Conservation (phyloP, 2,329 filamentous ascomycete species). For the Fusarium abutilonis region DNA sequence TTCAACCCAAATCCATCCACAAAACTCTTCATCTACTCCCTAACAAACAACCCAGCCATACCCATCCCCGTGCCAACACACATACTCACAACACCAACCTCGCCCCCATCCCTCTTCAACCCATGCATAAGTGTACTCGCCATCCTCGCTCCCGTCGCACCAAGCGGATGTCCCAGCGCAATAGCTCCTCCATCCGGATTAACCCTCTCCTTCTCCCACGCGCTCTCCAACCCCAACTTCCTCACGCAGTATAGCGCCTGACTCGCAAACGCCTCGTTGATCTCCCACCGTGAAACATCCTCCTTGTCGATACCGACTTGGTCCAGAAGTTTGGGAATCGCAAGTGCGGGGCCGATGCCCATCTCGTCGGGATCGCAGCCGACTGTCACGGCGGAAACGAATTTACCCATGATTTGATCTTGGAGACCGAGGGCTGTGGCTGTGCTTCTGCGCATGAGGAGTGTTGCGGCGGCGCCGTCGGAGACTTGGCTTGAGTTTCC, state of each 20-base stretch:
- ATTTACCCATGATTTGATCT: slow-evolving; percentile 79
- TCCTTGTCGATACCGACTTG: slow-evolving; percentile 71
- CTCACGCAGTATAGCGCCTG: slow-evolving; percentile 77
- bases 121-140: slow-evolving; percentile 75
- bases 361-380: slow-evolving; percentile 92
- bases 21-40: slow-evolving; percentile 27
- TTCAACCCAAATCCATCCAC: background rate
- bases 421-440: slow-evolving; percentile 77
- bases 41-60: slow-evolving; percentile 42
- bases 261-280: slow-evolving; percentile 84
- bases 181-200: slow-evolving; percentile 96
- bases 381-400: slow-evolving; percentile 77
- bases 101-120: slow-evolving; percentile 73
- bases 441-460: slow-evolving; percentile 86
- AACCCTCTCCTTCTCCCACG: slow-evolving; percentile 72
- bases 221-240: slow-evolving; percentile 71
- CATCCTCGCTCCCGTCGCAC: slow-evolving; percentile 87
- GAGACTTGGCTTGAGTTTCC: slow-evolving; percentile 88
- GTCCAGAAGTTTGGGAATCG: slow-evolving; percentile 82
- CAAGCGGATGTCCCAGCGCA: slow-evolving; percentile 90
- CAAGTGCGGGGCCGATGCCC: slow-evolving; percentile 88
- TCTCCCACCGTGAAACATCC: slow-evolving; percentile 88
- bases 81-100: slow-evolving; percentile 90
- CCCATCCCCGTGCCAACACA: slow-evolving; percentile 73
- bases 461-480: slow-evolving; percentile 84